Evolutionary conservation across 768 basidiomycete genomes (phyloP).

Genomic region (Leucosporidium creatinivorum): DNA sequence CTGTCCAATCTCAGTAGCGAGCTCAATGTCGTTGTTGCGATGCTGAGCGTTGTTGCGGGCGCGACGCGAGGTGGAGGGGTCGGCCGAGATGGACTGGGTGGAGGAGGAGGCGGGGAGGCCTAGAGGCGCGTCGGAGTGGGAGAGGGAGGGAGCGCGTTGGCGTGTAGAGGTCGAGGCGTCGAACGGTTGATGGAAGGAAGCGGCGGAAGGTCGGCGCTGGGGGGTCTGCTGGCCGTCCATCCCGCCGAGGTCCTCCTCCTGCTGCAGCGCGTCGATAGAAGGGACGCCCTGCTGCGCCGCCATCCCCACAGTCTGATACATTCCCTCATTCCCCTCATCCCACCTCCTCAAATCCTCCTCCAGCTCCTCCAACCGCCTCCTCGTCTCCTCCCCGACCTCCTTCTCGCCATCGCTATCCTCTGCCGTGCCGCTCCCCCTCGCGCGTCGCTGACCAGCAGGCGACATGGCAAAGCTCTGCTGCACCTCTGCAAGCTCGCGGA

Average conservation of each 20-base stretch:
- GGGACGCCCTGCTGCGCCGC: slow-evolving; percentile 47
- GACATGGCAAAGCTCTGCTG: slow-evolving; percentile 48
- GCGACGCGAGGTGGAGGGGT: slow-evolving; percentile 51
- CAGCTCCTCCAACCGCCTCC: slow-evolving; percentile 60
- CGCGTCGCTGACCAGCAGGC: slow-evolving; percentile 52
- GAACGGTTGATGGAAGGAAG: neutral
- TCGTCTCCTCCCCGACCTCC: slow-evolving; percentile 53
- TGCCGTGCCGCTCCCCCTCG: slow-evolving; percentile 54
- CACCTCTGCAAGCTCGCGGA: slow-evolving; percentile 56
- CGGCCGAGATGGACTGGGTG: neutral
- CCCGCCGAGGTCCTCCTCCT: neutral
- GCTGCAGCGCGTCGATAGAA: neutral
- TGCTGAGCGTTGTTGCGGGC: slow-evolving; percentile 80
- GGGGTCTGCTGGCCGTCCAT: neutral
- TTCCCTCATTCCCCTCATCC: slow-evolving; percentile 70
- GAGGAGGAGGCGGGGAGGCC: slow-evolving; percentile 2
- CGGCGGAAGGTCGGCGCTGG: neutral
- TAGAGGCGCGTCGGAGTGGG: neutral
- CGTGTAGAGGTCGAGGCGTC: neutral
- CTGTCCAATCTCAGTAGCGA: slow-evolving; percentile 95
- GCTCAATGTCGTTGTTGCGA: slow-evolving; percentile 82
- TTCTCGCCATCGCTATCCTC: slow-evolving; percentile 57
- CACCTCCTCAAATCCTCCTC: slow-evolving; percentile 65
- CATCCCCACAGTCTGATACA: slow-evolving; percentile 61
- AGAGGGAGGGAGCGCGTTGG: slow-evolving; percentile 1